Base-by-base conservation (phyloP, 345 rosid species). In the Syzygium grande region DNA sequence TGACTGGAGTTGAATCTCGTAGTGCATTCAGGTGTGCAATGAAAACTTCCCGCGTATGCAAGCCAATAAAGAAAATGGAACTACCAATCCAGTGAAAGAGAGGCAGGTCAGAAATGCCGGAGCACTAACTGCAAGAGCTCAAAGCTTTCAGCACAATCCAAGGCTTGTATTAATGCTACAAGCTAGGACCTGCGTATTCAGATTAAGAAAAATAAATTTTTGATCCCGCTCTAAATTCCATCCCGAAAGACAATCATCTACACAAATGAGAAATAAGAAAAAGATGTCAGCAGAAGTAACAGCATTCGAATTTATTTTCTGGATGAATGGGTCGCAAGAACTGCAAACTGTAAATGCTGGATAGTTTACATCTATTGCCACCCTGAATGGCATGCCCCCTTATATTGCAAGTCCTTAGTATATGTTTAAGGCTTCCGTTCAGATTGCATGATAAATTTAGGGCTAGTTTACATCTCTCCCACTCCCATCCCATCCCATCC, bases 51-150 rank as follows among this genome's bases (percentile, higher is more conserved):
- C 0, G 46, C 34, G 2, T 51, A n/a, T 51, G 12, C 22, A 16
- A n/a, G 53, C 43, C 87, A 46, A 22, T 30, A 59, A 65, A 13
- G 38, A 52, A 27, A 29, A 65, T 27, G 7, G 49, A 78, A 87
- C 7, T 58, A 23, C 30, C 46, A 59, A 49, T 84, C 84, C 88
- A 10, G 46, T 16, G 85, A 5, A 41, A 87, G 54, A 43, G 3
- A 4, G 79, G 51, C 51, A 23, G 83, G 29, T 46, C 59, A 83
- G 16, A 83, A 43, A 79, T 80, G n/a, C 52, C 79, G 19, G 77
- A 88, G 87, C 30, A 14, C 88, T 73, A 87, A 85, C 6, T 63
- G 53, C 54, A 89, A 84, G 90, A 87, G 77, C 77, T 86, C 25
- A 38, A 79, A 49, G 86, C 43, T 86, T 85, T 87, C 55, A 38